These are phyloP conservation scores for Thielaviopsis punctulata DNA, from an alignment of 2,329 filamentous ascomycete species.

Conservation along the genomic window DNA sequence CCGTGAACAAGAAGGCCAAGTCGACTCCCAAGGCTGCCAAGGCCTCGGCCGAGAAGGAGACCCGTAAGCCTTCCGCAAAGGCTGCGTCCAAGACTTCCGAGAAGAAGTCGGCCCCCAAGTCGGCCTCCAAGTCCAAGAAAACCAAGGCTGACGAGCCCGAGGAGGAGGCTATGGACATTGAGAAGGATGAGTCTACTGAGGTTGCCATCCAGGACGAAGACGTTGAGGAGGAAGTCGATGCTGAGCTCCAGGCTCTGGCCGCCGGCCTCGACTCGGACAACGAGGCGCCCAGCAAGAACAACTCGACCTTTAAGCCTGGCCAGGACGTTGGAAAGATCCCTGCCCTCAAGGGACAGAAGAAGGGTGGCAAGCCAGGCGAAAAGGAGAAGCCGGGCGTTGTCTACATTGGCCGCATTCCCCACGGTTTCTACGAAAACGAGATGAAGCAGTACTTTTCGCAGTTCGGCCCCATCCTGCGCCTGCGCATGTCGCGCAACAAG, in stretches of 20 bases:
- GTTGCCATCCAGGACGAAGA: slow-evolving; percentile 20
- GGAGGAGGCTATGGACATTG: slow-evolving; percentile 16
- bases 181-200: slow-evolving; percentile 15
- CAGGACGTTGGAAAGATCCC: slow-evolving; percentile 35
- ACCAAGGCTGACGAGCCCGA: slow-evolving; percentile 12
- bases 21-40: slow-evolving; percentile 21
- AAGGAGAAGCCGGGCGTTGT: slow-evolving; percentile 55
- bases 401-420: slow-evolving; percentile 80
- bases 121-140: neutral
- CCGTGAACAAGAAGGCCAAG: slow-evolving; percentile 29
- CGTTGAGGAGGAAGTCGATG: slow-evolving; percentile 24
- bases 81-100: slow-evolving; percentile 21
- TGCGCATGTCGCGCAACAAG: slow-evolving; percentile 81
- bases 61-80: too few relatives aligned
- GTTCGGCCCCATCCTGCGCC: slow-evolving; percentile 63
- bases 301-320: slow-evolving; percentile 26
- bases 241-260: slow-evolving; percentile 27
- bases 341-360: slow-evolving; percentile 26
- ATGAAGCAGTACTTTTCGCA: slow-evolving; percentile 89
- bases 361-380: slow-evolving; percentile 21
- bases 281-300: slow-evolving; percentile 19
- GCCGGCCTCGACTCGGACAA: slow-evolving; percentile 28
- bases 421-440: slow-evolving; percentile 91
- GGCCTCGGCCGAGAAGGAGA: slow-evolving; percentile 16
- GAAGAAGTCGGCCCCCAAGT: slow-evolving; percentile 5